A percentile compares a stretch with the other conserved stretches of the same genome.
Evolutionary conservation across 2,329 filamentous ascomycete genomes (phyloP).

Genomic region (Sarocladium strictum): DNA sequence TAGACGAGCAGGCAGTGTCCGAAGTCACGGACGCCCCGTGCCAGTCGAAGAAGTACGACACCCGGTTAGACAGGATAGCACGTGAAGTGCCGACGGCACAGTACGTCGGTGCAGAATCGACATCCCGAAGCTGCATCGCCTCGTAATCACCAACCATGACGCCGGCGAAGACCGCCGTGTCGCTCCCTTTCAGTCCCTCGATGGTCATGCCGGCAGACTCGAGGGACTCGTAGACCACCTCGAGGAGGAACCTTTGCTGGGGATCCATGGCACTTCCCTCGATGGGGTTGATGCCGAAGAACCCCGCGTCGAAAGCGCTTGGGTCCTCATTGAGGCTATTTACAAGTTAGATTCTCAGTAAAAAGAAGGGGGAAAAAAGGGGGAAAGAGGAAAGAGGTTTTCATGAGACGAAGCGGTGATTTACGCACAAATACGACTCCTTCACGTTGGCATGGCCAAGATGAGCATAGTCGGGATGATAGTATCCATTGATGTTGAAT

Average conservation of each 20-base stretch:
- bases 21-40: constrained; percentile 27
- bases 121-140: neutral
- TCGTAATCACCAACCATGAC: neutral
- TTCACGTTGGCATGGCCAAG: neutral
- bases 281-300: constrained; percentile 5
- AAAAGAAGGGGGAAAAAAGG: neutral
- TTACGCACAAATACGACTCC: neutral
- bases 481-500: constrained; percentile 36
- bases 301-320: neutral
- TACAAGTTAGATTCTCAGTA: neutral
- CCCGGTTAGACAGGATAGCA: constrained; percentile 35
- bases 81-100: constrained; percentile 21
- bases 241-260: constrained; percentile 45
- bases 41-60: constrained; percentile 43
- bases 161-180: constrained; percentile 14
- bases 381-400: too few species aligned
- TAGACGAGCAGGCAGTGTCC: constrained; percentile 33
- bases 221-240: constrained; percentile 43
- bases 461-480: constrained; percentile 29
- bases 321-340: neutral
- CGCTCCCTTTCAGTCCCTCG: constrained; percentile 36
- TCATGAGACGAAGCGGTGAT: too few species aligned
- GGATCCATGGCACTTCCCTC: constrained; percentile 29
- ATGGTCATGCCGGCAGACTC: constrained; percentile 42
- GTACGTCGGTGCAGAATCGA: neutral